phyloP scores from a whole-genome alignment of 192 early-diverging fungal genomes.

The Podila verticillata region DNA sequence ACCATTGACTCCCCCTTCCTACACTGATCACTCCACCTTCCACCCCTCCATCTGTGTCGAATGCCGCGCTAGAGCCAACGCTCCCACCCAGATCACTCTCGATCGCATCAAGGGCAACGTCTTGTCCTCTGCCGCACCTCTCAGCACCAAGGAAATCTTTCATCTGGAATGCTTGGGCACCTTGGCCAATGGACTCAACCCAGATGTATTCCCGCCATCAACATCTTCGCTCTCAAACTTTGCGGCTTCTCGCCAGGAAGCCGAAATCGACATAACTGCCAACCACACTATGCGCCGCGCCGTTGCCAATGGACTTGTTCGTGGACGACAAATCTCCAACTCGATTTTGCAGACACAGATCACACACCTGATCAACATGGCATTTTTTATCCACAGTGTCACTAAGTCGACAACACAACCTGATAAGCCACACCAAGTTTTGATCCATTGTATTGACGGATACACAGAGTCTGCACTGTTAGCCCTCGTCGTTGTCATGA shows the following conservation, averaged over 20 bases:
- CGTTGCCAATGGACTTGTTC: constrained; percentile 14
- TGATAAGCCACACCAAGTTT: constrained; percentile 35
- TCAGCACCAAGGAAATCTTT: constrained; percentile 37
- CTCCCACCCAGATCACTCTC: constrained; percentile 25
- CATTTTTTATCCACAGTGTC: constrained; percentile 34
- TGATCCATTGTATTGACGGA: constrained; percentile 68
- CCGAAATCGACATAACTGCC: constrained; percentile 9
- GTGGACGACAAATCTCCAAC: constrained; percentile 4
- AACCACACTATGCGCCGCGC: constrained; percentile 27
- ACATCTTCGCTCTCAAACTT: constrained; percentile 33
- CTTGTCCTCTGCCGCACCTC: constrained; percentile 8
- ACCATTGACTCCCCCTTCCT: constrained; percentile 38
- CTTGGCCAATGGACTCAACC: constrained; percentile 13
- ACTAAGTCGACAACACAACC: not conserved
- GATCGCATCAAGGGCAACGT: constrained; percentile 37
- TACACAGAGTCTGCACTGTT: constrained; percentile 66
- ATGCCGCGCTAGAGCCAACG: constrained; percentile 25
- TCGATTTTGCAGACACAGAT: constrained; percentile 23
- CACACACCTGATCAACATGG: constrained; percentile 39
- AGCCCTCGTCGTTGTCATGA: constrained; percentile 60
- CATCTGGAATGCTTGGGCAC: constrained; percentile 38
- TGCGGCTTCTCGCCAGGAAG: constrained; percentile 6
- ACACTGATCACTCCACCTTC: constrained; percentile 22
- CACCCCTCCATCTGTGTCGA: constrained; percentile 46
- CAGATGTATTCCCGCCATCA: constrained; percentile 42